Conservation (phyloP, 331 rosid species). For the Rhamnella rubrinervis region DNA sequence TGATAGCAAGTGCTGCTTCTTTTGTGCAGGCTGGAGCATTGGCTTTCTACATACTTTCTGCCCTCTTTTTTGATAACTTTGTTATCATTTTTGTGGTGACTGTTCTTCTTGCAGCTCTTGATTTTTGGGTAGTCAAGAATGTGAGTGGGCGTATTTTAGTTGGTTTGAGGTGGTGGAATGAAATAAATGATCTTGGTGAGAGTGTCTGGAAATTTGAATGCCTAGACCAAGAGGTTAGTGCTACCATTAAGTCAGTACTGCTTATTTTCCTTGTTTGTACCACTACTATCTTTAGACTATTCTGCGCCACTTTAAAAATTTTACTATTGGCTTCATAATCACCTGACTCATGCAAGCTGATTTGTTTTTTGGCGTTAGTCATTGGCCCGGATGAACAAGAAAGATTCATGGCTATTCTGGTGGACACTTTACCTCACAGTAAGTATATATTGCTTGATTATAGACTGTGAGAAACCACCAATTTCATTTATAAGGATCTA, state of each 20-base stretch:
- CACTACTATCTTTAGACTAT: background rate
- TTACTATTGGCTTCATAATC: conserved; percentile 5
- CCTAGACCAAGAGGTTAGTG: conserved; percentile 89
- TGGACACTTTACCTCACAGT: conserved; percentile 86
- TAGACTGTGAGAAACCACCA: background rate
- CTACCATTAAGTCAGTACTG: background rate
- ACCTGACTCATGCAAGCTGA: conserved; percentile 13
- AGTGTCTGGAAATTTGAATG: conserved; percentile 97
- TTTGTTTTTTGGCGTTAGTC: conserved; percentile 46
- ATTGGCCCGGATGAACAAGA: conserved; percentile 88
- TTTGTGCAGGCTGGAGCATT: conserved; percentile 72
- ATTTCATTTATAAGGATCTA: background rate
- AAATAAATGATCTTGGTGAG: conserved; percentile 90
- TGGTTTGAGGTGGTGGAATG: conserved; percentile 99
- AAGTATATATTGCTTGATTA: conserved; percentile 32
- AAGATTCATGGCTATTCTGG: conserved; percentile 97
- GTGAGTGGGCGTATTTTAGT: conserved; percentile 94
- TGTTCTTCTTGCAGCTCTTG: conserved; percentile 90
- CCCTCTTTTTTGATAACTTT: conserved; percentile 75
- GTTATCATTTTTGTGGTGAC: conserved; percentile 95
- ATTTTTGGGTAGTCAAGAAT: conserved; percentile 97
- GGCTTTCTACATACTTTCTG: conserved; percentile 90
- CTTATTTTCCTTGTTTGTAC: background rate
- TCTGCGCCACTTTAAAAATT: conserved; percentile 2
- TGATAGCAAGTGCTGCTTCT: conserved; percentile 9